Evolutionary conservation across 768 basidiomycete species (phyloP).

Genomic region (Infundibulicybe gibba): DNA sequence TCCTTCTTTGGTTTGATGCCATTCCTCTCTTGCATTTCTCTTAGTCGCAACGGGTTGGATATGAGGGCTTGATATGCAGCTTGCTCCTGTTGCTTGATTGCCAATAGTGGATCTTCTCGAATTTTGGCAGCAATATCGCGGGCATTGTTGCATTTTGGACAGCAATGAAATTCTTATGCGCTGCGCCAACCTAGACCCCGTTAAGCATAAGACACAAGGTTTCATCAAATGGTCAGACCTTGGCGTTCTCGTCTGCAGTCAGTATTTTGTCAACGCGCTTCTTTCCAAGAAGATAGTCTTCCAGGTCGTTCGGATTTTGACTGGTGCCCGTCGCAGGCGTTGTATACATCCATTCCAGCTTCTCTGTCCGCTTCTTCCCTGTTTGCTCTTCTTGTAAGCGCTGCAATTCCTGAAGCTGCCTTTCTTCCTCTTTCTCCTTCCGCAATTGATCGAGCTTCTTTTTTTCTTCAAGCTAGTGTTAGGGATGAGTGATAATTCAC

Average conservation of each 20-base stretch:
- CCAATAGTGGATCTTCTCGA: constrained; percentile 94
- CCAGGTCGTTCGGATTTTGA: constrained; percentile 86
- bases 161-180: constrained; percentile 92
- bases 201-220: not conserved
- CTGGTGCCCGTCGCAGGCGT: constrained; percentile 90
- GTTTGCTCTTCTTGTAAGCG: constrained; percentile 93
- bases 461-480: constrained; percentile 86
- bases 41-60: constrained; percentile 81
- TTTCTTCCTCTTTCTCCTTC: constrained; percentile 97
- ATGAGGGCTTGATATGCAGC: constrained; percentile 84
- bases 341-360: constrained; percentile 99
- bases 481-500: constrained; percentile 9
- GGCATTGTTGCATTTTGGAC: constrained; percentile 89
- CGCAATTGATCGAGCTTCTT: constrained; percentile 96
- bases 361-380: constrained; percentile 90
- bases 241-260: constrained; percentile 88
- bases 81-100: constrained; percentile 98
- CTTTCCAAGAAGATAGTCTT: constrained; percentile 96
- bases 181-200: constrained; percentile 62
- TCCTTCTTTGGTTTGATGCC: constrained; percentile 82
- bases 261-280: constrained; percentile 96
- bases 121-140: constrained; percentile 92
- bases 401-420: constrained; percentile 94
- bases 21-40: constrained; percentile 75
- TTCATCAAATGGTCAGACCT: constrained; percentile 38